Base-by-base conservation (phyloP, 2,329 filamentous ascomycete genomes). In the Fusarium chaquense region DNA sequence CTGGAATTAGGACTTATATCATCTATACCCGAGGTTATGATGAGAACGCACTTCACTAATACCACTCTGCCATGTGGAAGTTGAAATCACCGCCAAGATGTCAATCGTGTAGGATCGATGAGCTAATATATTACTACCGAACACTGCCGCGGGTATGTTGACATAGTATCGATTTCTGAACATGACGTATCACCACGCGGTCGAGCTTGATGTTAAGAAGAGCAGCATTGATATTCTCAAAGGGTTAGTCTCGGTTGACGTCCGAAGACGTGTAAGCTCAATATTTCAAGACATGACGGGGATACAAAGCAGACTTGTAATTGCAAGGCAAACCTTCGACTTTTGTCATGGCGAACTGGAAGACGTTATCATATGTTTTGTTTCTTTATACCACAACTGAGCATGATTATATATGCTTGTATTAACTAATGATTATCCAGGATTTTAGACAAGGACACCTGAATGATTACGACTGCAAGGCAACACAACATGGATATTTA, bases 141-240 rank as follows among this genome's bases (percentile, higher is more conserved):
- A 26, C 49, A 72, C 43, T 71, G 47, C 73, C 73, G 73, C 67
- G 58, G 57, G 50, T 67, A 59, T 67, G 54, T 30, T 73, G 70
- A 87, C 45, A 90, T 95, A 87, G 9, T 6, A 30, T 20, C n/a
- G 18, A 94, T 75, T 6, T 22, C 13, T 92, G 86, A 79, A 93
- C 26, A 28, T 93, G 88, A 90, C 24, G 68, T 66, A 38, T 38
- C 8, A 13, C n/a, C 11, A 41, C 28, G 13, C 7, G 12, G 20
- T 28, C 11, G 33, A 58, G 53, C 41, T 50, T 12, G n/a, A 51
- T 22, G 8, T 47, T n/a, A 51, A 54, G 41, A 24, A 26, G 5
- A 43, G 20, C 13, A 10, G 16, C 40, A 46, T 62, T 24, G 5
- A 13, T 41, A 6, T 26, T 47, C 33, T 50, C 33, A 12, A 16